Evolutionary conservation across 169 alveolate species (phyloP), one percentile per base, ranked within the genome.

Genomic region (Babesia microti): DNA sequence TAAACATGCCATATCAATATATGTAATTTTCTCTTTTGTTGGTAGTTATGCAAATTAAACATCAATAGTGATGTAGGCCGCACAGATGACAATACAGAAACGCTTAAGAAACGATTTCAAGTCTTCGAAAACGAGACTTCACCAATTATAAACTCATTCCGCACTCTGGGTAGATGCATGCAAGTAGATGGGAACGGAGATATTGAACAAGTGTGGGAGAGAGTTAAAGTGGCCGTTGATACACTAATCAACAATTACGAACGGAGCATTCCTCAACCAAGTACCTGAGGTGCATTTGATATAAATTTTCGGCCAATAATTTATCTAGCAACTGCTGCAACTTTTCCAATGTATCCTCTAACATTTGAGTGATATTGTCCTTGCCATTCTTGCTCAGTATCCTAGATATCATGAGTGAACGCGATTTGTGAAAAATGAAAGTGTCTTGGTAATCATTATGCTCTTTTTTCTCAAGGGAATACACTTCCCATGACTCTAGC

Each of bases 71-170:
- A 22, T 3, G 24, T 12, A 72, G 98, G 97, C 33, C 87, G 99
- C 69, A 79, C 82, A 24, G 99, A 94, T 72, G 98, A 94, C 67
- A 92, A 93, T 48, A 71, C 81, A 35, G 93, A 82, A 54, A 82
- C 92, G 17, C 53, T 94, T 23, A 75, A 59, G 35, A 92, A 92
- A 68, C 83, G 99, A 63, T 84, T 94, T 46, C 53, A 57, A 35
- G 91, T 92, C 27, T 91, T 84, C 72, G 85, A 69, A 36, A 87
- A 88, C 33, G 94, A 87, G 37, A 82, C 95, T 22, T 65, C 75
- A 36, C 97, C 97, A 26, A 88, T 94, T 45, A 84, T 89, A 22
- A 84, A 85, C 29, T 45, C 72, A 45, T 81, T 86, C 71, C 68
- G 58, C 30, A 57, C 61, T 41, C 59, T 69, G 51, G 85, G 85